Base-by-base conservation (phyloP, 306 rosid species). In the Citrullus amarus region DNA sequence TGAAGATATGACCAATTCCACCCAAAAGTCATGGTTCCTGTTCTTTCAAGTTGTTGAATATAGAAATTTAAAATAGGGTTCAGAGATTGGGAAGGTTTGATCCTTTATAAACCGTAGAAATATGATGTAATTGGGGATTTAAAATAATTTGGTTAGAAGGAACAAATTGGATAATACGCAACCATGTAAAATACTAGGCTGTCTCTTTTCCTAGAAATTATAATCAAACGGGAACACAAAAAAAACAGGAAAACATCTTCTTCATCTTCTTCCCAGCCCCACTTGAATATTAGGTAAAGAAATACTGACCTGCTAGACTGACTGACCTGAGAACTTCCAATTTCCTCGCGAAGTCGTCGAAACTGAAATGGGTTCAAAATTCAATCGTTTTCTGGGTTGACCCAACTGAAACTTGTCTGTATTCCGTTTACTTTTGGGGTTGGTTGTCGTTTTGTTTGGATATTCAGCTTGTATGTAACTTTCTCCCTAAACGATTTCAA, bases 1-100 rank as follows among this genome's bases (percentile, higher is more conserved):
- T 8, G 32, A 28, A 72, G 55, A 72, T 72, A 72, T 51, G 77
- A 72, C 77, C 77, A 50, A 72, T 50, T 72, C 77, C 25, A 72
- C 43, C 61, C 44, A 51, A 50, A 50, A 51, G n/a, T 30, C 3
- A 28, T 3, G 36, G 60, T 72, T 53, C 44, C 77, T 44, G 77
- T 72, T 72, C 16, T 51, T 46, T 68, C 28, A 72, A 72, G 77
- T 61, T 15, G 77, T 50, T 72, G 77, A 72, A 72, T 72, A 51
- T 50, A 13, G 61, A 30, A 72, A 30, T 70, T 4, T 8, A 72
- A 32, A 22, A 22, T 72, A 11, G 60, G 39, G 13, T 71, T 71
- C 41, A 8, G n/a, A 68, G 55, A 68, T 43, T 12, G 17, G 75
- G 55, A 4, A 13, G 58, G 76, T 22, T 46, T 44, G 17, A 70